Evolutionary conservation across 208 protist genomes (phyloP), one percentile per base, ranked within the genome.

Genomic region (Wallacemonas sp.): DNA sequence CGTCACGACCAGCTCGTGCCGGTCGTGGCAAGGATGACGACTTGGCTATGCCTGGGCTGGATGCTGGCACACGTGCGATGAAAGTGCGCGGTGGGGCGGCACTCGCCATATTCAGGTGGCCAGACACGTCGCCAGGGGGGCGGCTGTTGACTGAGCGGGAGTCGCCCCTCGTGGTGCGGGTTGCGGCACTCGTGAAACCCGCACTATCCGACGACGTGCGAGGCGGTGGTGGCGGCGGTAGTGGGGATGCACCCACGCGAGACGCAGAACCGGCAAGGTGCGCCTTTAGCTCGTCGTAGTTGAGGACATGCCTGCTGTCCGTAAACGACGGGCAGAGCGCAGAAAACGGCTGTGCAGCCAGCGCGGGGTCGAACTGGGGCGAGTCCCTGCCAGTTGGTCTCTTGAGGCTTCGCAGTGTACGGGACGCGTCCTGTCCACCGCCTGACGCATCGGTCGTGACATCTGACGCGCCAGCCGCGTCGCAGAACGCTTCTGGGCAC

Each of bases 401-500:
- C 26, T 39, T 58, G 6, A 58, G 29, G n/a, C 4, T 34, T 30
- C 30, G 9, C 26, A 58, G 52, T 58, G 1, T 39, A 5, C 6
- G n/a, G 4, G 47, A 17, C 4, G 47, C 24, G n/a, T 5, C 8
- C 19, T 32, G 5, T 17, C 11, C 14, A 32, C 26, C 47, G 19
- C 26, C 47, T 12, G 17, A 9, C 30, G 19, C 52, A 38, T 58
- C 32, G 8, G 5, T 5, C 44, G 19, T 41, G n/a, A n/a, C n/a
- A 41, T 41, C 14, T 41, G 12, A 5, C 9, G 4, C 47, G 47
- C 8, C 17, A 3, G 26, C 26, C 11, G 17, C 6, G 17, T 19
- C 47, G 5, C 17, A 17, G 19, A 58, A 58, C n/a, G 52, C 52
- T 30, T 58, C 52, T 5, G 52, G 52, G 30, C 52, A 58, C 52